Evolutionary conservation across 345 rosid genomes (phyloP), one percentile per base, ranked within the genome.

Genomic region (Carallia brachiata): DNA sequence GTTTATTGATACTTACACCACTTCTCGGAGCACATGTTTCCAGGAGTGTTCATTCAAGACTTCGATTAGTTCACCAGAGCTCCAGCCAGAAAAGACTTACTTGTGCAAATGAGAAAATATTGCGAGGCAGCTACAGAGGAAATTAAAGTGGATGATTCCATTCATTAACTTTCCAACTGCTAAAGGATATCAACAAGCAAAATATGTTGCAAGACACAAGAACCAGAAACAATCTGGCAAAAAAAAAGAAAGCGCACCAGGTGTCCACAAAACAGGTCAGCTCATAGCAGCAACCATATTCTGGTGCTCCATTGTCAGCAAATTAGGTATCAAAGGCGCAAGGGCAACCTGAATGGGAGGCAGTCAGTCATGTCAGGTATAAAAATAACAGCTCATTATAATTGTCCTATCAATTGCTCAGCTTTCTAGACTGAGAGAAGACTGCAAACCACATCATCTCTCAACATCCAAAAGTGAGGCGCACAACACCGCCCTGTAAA

Each of bases 401-500:
- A 32, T 37, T 62, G 13, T 48, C 68, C 61, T 67, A 70, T 37
- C 56, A 67, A 52, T 54, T 72, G 48, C 32, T 70, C 70, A 70
- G 55, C 47, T 63, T 70, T 61, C 37, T 53, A 68, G 76, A 72
- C 70, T 63, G 73, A 73, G 73, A 73, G 74, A 71, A 65, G 74
- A 63, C 66, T 65, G 73, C 83, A 68, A 61, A 61, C 65, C 77
- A 73, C 70, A 69, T 77, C 78, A 70, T 70, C 50, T 80, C 63
- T 73, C 61, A 73, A 66, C 28, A 66, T 53, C 63, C 71, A 77
- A 70, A 79, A 77, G 75, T 65, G 61, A 79, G 80, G 74, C 55
- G 75, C 59, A 36, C 68, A 66, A 65, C 82, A n/a, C 80, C 77
- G 60, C 75, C 77, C 68, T 60, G 85, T 79, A 80, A 77, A 82